phyloP scores from a whole-genome alignment of 352 stramenopile species.

The Phytophthora tubulina region DNA sequence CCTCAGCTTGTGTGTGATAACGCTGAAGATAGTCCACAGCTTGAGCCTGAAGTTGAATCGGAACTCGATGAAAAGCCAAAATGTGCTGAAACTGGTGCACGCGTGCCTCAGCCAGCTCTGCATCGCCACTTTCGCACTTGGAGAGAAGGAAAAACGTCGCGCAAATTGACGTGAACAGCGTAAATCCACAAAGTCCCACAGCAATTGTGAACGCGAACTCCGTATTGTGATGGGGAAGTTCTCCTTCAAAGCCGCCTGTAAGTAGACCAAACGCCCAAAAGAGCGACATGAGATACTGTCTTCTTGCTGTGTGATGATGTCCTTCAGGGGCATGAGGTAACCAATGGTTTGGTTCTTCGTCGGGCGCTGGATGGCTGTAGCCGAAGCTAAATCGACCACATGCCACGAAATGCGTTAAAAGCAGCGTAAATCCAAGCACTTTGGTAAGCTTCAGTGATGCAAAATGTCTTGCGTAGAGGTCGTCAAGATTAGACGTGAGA shows the following conservation, averaged over 20 bases:
- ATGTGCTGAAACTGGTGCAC: slow-evolving; percentile 79
- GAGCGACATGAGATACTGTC: slow-evolving; percentile 63
- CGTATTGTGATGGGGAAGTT: slow-evolving; percentile 55
- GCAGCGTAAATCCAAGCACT: slow-evolving; percentile 57
- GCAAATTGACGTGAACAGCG: slow-evolving; percentile 74
- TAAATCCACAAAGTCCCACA: slow-evolving; percentile 67
- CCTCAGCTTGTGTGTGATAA: slow-evolving; percentile 70
- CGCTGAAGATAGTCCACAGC: slow-evolving; percentile 75
- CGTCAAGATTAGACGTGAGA: slow-evolving; percentile 68
- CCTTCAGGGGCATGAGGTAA: slow-evolving; percentile 43
- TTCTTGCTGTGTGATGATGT: slow-evolving; percentile 13
- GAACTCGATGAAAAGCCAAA: slow-evolving; percentile 70
- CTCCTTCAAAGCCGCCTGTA: slow-evolving; percentile 65
- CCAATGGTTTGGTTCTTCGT: slow-evolving; percentile 55
- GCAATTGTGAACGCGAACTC: slow-evolving; percentile 76
- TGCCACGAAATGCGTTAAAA: slow-evolving; percentile 65
- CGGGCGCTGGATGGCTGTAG: slow-evolving; percentile 37
- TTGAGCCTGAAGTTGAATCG: slow-evolving; percentile 54
- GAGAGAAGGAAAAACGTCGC: slow-evolving; percentile 82
- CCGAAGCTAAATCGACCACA: slow-evolving; percentile 65
- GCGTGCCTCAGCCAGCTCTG: slow-evolving; percentile 64
- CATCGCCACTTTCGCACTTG: slow-evolving; percentile 70
- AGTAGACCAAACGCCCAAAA: slow-evolving; percentile 79
- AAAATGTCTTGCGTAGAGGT: slow-evolving; percentile 74
- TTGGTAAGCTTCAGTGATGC: slow-evolving; percentile 67